A percentile compares a stretch with the other conserved stretches of the same genome.
Conservation (phyloP, 1,284 basidiomycete species). For the Heterobasidion occidentale region DNA sequence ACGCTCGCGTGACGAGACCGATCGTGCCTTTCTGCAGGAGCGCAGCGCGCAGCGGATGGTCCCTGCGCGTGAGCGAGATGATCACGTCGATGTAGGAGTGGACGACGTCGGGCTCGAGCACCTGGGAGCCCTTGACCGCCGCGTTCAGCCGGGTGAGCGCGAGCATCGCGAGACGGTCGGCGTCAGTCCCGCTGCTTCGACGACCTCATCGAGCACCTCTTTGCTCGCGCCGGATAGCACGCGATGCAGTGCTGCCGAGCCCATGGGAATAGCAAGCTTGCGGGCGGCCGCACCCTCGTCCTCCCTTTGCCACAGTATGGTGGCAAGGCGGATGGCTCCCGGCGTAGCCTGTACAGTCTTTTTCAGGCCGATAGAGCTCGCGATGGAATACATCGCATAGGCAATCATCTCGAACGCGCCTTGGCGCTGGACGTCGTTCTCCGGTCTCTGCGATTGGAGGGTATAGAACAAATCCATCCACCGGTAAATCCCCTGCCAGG, state of each 20-base stretch:
- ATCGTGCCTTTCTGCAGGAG: slow-evolving; percentile 26
- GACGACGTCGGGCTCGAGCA: slow-evolving; percentile 6
- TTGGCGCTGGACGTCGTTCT: slow-evolving; percentile 11
- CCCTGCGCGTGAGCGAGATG: slow-evolving; percentile 20
- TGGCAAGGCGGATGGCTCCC: slow-evolving; percentile 25
- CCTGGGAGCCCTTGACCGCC: slow-evolving; percentile 12
- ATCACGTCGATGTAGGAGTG: slow-evolving; percentile 24
- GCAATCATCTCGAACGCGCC: slow-evolving; percentile 22
- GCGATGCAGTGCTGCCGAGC: slow-evolving; percentile 23
- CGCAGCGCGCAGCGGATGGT: slow-evolving; percentile 24
- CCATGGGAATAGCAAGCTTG: slow-evolving; percentile 17
- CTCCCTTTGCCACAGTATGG: slow-evolving; percentile 24
- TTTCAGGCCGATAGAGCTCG: slow-evolving; percentile 20
- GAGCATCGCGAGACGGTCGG: slow-evolving; percentile 21
- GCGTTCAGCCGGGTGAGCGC: slow-evolving; percentile 19
- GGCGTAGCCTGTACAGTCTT: slow-evolving; percentile 21
- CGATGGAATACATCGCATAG: slow-evolving; percentile 21
- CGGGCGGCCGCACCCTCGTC: slow-evolving; percentile 22
- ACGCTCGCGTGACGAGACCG: slow-evolving; percentile 20
- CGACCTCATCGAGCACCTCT: slow-evolving; percentile 20
- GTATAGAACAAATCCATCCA: slow-evolving; percentile 28
- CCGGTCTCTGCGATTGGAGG: slow-evolving; percentile 3
- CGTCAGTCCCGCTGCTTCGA: slow-evolving; percentile 17
- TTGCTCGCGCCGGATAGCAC: slow-evolving; percentile 17
- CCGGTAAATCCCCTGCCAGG: slow-evolving; percentile 28